These are phyloP conservation scores for Neofusicoccum cordaticola DNA, from an alignment of 2,329 filamentous ascomycete species.

Conservation along the genomic window DNA sequence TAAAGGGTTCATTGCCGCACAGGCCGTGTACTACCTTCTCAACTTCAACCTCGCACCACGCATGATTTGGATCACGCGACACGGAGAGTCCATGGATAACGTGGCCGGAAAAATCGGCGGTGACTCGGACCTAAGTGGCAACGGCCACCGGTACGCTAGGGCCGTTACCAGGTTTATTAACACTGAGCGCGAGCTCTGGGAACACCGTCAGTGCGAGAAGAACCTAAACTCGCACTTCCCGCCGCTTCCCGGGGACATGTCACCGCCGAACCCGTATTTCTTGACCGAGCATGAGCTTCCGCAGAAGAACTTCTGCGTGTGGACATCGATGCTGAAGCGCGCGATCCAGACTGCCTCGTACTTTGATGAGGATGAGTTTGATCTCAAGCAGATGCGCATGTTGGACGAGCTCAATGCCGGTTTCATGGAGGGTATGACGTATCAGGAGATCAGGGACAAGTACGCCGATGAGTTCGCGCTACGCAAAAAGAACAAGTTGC, in stretches of 20 bases:
- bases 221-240: slow-evolving; percentile 76
- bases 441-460: slow-evolving; percentile 78
- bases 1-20: slow-evolving; percentile 84
- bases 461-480: slow-evolving; percentile 78
- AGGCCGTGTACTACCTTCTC: slow-evolving; percentile 89
- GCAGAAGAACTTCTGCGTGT: slow-evolving; percentile 92
- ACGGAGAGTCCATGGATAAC: slow-evolving; percentile 90
- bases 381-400: slow-evolving; percentile 97
- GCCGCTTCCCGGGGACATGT: slow-evolving; percentile 86
- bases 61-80: slow-evolving; percentile 97
- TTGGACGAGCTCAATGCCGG: slow-evolving; percentile 94
- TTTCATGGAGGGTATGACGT: slow-evolving; percentile 90
- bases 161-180: slow-evolving; percentile 83
- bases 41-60: slow-evolving; percentile 95
- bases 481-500: slow-evolving; percentile 81
- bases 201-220: slow-evolving; percentile 76
- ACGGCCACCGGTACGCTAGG: slow-evolving; percentile 74
- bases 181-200: slow-evolving; percentile 75
- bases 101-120: slow-evolving; percentile 84
- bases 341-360: slow-evolving; percentile 83
- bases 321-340: slow-evolving; percentile 95
- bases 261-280: slow-evolving; percentile 89
- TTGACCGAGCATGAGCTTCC: slow-evolving; percentile 47
- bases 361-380: slow-evolving; percentile 90
- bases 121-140: slow-evolving; percentile 77